Evolutionary conservation across 108 stramenopile genomes (phyloP), one percentile per base, ranked within the genome.

Genomic region (Schizochytrium sp.): DNA sequence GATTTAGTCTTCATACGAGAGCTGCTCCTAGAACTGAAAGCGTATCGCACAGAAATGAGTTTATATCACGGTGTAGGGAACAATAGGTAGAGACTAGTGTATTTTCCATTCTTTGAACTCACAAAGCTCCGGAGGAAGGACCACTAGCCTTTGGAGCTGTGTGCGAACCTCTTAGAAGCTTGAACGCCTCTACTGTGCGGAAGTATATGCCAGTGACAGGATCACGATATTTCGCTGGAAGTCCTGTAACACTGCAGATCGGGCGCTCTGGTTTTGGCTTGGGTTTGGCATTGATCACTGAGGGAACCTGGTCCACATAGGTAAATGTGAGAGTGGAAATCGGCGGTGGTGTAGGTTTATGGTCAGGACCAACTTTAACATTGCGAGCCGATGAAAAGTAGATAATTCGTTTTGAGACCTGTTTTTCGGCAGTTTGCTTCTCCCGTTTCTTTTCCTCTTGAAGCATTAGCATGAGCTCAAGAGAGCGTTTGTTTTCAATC

Each of bases 241-340:
- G 88, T 38, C 89, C 92, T 15, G 92, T 92, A 40, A 92, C 88
- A 76, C 88, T 91, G 90, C 91, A 91, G 46, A 88, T 72, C 0
- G 53, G 90, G 49, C 53, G 47, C n/a, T 87, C 53, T 40, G 60
- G 88, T 69, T 40, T 87, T 46, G 61, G 61, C 38, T 44, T 28
- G 64, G 61, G 69, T 12, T 61, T 4, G 12, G 46, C 69, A 13
- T 55, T 89, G 50, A 89, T 56, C 50, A 72, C 88, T 38, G 72
- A 72, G 5, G 88, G 88, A 19, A 89, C 42, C 8, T 19, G 61
- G 72, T 72, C 88, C 38, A 89, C 88, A 44, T 56, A 44, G 53
- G 88, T 61, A 72, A 89, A 89, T 4, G 88, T 89, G 40, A 89
- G 45, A 10, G 69, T 72, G 64, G n/a, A 53, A n/a, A 53, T 38